These are phyloP conservation scores for Cadophora luteo-olivacea DNA, from an alignment of 2,329 filamentous ascomycete species.

Conservation along the genomic window DNA sequence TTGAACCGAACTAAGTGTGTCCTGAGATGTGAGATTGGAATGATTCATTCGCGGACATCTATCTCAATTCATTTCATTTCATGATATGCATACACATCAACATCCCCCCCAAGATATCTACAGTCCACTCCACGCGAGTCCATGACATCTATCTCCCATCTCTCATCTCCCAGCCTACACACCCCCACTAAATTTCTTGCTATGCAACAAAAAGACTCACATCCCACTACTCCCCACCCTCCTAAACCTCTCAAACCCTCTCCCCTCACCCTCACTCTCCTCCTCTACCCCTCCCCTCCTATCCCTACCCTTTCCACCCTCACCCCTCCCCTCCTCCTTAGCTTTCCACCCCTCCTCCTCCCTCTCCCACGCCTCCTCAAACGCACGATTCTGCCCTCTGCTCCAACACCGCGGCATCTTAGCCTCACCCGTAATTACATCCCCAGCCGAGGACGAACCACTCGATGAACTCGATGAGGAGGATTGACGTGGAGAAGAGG, in stretches of 20 bases:
- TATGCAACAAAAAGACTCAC: slow-evolving; percentile 23
- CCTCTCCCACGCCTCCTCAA: slow-evolving; percentile 71
- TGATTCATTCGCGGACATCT: not conserved
- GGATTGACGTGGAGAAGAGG: not conserved
- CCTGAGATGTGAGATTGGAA: not conserved
- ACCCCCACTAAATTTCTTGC: too few species aligned
- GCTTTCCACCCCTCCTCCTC: slow-evolving; percentile 55
- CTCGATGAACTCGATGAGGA: not conserved
- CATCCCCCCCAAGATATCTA: not conserved
- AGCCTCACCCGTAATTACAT: slow-evolving; percentile 48
- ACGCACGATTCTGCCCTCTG: slow-evolving; percentile 72
- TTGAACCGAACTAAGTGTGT: not conserved
- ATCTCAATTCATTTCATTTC: too few species aligned
- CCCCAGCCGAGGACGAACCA: too few species aligned
- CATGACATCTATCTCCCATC: not conserved
- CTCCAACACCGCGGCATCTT: slow-evolving; percentile 61
- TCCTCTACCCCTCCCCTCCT: not conserved
- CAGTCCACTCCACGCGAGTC: not conserved
- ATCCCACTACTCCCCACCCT: slow-evolving; percentile 40
- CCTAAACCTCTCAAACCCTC: slow-evolving; percentile 41
- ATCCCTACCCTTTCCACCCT: slow-evolving; percentile 5
- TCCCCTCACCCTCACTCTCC: slow-evolving; percentile 13
- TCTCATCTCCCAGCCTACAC: too few species aligned
- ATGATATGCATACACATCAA: not conserved
- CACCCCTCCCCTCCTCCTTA: slow-evolving; percentile 13